Evolutionary conservation across 805 yeast genomes (phyloP).

Genomic region (Naumovozyma castellii): DNA sequence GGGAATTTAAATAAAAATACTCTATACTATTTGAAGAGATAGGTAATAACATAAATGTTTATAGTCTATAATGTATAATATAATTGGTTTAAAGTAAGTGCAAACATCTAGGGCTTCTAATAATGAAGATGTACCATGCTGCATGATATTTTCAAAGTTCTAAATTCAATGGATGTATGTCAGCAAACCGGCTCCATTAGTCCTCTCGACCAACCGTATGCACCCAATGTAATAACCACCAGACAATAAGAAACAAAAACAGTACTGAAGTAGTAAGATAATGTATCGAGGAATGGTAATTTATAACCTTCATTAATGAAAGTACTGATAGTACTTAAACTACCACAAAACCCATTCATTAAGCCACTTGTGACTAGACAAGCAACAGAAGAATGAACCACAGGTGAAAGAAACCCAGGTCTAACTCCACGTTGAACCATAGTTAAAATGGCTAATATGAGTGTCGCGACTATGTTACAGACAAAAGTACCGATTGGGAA

Average conservation of each 20-base stretch:
- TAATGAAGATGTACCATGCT: too few relatives aligned
- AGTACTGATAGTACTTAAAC: conserved; percentile 67
- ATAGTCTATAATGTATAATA: too few relatives aligned
- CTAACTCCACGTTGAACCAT: conserved; percentile 35
- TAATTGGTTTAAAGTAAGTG: too few relatives aligned
- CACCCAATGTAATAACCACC: conserved; percentile 54
- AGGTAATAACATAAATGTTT: too few relatives aligned
- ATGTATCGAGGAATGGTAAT: conserved; percentile 31
- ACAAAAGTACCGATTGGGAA: conserved; percentile 51
- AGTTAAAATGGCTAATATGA: conserved; percentile 14
- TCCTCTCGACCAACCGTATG: conserved; percentile 56
- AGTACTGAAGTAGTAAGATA: conserved; percentile 43
- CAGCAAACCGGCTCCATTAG: conserved; percentile 14
- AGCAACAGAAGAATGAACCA: conserved; percentile 29
- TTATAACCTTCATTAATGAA: conserved; percentile 57
- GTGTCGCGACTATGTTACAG: conserved; percentile 38
- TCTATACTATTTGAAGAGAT: too few relatives aligned
- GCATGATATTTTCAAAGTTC: too few relatives aligned
- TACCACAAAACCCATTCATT: conserved; percentile 61
- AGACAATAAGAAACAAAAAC: conserved; percentile 39
- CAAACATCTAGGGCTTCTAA: too few relatives aligned
- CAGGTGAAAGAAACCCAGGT: conserved; percentile 12
- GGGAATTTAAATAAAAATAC: too few relatives aligned
- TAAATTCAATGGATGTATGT: too few relatives aligned
- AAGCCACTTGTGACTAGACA: conserved; percentile 50